Conservation (phyloP, 179 eudicot genomes). For the Spinacia oleracea region DNA sequence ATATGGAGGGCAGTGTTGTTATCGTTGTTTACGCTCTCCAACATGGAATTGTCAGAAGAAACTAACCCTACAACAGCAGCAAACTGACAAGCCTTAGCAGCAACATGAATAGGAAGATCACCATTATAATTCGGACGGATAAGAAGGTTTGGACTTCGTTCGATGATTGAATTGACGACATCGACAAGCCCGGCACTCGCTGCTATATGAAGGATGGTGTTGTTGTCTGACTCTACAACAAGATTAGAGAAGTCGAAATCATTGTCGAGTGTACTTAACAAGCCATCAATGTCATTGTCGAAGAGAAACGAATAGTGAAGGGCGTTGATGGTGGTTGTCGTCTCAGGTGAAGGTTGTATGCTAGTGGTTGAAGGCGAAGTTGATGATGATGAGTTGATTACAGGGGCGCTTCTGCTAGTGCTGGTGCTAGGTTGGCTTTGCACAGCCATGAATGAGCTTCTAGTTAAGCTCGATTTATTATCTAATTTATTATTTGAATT, state of each 20-base stretch:
- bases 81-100: conserved; percentile 5
- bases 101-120: conserved; percentile 26
- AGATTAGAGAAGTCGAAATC: background rate
- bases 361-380: background rate
- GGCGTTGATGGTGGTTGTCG: conserved; percentile 2
- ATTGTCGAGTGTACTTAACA: background rate
- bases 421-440: too few relatives aligned
- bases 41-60: background rate
- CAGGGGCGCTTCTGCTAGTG: background rate
- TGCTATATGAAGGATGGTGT: conserved; percentile 21
- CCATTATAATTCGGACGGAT: background rate
- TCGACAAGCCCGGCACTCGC: background rate
- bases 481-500: too few relatives aligned
- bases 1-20: conserved; percentile 27
- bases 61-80: background rate
- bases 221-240: background rate
- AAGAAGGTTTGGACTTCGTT: background rate
- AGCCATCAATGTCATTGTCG: background rate
- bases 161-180: background rate
- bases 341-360: background rate
- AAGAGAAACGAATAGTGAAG: conserved; percentile 1
- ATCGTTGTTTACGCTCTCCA: background rate
- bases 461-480: too few relatives aligned
- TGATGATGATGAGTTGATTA: background rate
- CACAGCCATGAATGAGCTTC: background rate